Evolutionary conservation across 331 rosid genomes (phyloP), one percentile per base, ranked within the genome.

Genomic region (Spiraea crenata): DNA sequence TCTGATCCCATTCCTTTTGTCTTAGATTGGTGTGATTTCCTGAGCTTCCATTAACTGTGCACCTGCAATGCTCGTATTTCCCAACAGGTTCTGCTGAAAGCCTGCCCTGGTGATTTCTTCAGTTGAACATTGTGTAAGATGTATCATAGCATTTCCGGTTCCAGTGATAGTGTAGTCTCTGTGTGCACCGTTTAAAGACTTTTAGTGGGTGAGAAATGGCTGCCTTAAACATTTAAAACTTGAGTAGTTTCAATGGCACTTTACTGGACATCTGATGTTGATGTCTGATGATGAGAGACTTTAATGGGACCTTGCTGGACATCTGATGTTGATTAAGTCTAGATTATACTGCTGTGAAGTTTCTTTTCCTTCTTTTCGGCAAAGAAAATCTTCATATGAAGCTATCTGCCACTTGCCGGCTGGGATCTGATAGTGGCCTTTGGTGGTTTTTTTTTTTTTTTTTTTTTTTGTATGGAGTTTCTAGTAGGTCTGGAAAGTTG

Each of bases 201-300:
- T 41, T 55, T 55, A 20, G 11, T 20, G 41, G 41, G 17, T 69
- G 63, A 20, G 69, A 51, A 69, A 54, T 69, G 63, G 41, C 38
- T 67, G 41, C 40, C n/a, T 20, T 45, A 12, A 62, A 13, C 51
- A 12, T 11, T 19, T 7, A 69, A 13, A 47, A 39, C 19, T 19
- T 67, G 49, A 11, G 11, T 16, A 47, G 46, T 45, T 14, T 42
- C 39, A 20, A 11, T 8, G 13, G 62, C 11, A 12, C 19, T 9
- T 5, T 13, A 40, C 17, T 5, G 25, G 41, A 12, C 41, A 63
- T 25, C 31, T 25, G 31, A 25, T 25, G 31, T 25, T 25, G 31
- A 25, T 25, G 63, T 40, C 9, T 69, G 63, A 14, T 39, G 17
- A 40, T 17, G 20, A 68, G 46, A 47, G 48, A 51, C 62, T 13